A percentile compares a stretch with the other conserved stretches of the same genome.
Evolutionary conservation across 2,329 filamentous ascomycete species (phyloP).

Genomic region (Penicillium sp.): DNA sequence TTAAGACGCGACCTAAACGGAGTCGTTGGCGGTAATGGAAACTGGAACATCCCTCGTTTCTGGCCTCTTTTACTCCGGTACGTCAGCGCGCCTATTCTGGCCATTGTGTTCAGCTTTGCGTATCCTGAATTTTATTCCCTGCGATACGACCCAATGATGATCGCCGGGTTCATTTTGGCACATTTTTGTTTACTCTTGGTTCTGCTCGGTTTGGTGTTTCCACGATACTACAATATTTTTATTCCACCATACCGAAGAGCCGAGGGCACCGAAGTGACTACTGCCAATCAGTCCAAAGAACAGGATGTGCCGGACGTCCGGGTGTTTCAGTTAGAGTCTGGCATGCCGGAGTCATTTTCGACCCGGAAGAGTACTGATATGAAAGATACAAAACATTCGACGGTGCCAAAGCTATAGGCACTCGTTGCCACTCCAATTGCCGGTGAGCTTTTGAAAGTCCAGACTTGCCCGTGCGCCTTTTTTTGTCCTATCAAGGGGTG

Average conservation of each 20-base stretch:
- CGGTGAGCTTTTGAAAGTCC: not conserved
- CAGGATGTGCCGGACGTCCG: not conserved
- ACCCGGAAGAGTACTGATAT: not conserved
- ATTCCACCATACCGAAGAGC: slow-evolving; percentile 48
- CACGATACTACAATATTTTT: slow-evolving; percentile 55
- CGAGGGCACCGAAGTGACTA: slow-evolving; percentile 39
- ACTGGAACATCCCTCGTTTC: slow-evolving; percentile 56
- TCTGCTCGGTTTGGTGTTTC: slow-evolving; percentile 50
- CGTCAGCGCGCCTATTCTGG: slow-evolving; percentile 49
- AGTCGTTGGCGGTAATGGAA: slow-evolving; percentile 53
- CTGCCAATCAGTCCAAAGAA: not conserved
- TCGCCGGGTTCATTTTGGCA: slow-evolving; percentile 51
- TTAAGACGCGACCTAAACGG: slow-evolving; percentile 55
- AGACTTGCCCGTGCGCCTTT: not conserved
- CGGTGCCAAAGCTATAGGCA: not conserved
- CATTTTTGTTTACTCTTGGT: slow-evolving; percentile 50
- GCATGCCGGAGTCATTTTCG: not conserved
- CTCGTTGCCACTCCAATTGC: not conserved
- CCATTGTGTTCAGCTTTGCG: slow-evolving; percentile 54
- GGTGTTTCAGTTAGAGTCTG: not conserved
- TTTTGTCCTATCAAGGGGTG: not conserved
- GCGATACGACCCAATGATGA: slow-evolving; percentile 52
- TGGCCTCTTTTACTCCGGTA: slow-evolving; percentile 54
- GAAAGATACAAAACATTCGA: not conserved
- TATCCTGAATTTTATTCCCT: slow-evolving; percentile 52